Evolutionary conservation across 2,329 filamentous ascomycete genomes (phyloP).

Genomic region (Paraphoma chrysanthemicola): DNA sequence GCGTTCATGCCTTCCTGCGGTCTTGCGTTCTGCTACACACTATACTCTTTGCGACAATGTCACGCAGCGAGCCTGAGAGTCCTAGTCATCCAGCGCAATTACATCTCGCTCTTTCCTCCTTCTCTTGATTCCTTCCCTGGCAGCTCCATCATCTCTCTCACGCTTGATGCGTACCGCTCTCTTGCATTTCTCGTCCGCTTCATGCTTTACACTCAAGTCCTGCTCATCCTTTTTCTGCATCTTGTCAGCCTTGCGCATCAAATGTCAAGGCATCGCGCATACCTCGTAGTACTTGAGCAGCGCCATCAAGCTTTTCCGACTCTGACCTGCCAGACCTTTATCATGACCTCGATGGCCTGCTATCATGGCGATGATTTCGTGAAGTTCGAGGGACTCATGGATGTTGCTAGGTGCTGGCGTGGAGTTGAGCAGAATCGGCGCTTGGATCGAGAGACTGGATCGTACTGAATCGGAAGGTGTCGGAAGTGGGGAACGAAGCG

Average conservation of each 20-base stretch:
- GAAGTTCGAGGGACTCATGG: neutral
- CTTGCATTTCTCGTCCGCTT: neutral
- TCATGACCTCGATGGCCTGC: neutral
- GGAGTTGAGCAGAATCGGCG: neutral
- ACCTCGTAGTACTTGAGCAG: constrained; percentile 5
- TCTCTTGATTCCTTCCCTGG: neutral
- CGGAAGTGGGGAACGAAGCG: no score
- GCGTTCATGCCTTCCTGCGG: no score
- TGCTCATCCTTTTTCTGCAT: neutral
- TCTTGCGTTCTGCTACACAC: neutral
- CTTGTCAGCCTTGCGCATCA: no score
- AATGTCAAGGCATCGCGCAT: neutral
- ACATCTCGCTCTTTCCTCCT: neutral
- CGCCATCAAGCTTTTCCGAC: neutral
- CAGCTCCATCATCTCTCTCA: neutral
- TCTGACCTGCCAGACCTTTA: neutral
- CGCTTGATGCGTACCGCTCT: neutral
- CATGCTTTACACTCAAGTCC: neutral
- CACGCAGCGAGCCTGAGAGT: no score
- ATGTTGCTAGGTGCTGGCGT: neutral
- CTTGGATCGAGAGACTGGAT: neutral
- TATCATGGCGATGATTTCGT: constrained; percentile 1
- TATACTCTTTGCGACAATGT: neutral
- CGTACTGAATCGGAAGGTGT: no score
- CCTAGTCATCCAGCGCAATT: constrained; percentile 8